Evolutionary conservation across 1,284 basidiomycete genomes (phyloP), one percentile per base, ranked within the genome.

Genomic region (Leccinum insolens): DNA sequence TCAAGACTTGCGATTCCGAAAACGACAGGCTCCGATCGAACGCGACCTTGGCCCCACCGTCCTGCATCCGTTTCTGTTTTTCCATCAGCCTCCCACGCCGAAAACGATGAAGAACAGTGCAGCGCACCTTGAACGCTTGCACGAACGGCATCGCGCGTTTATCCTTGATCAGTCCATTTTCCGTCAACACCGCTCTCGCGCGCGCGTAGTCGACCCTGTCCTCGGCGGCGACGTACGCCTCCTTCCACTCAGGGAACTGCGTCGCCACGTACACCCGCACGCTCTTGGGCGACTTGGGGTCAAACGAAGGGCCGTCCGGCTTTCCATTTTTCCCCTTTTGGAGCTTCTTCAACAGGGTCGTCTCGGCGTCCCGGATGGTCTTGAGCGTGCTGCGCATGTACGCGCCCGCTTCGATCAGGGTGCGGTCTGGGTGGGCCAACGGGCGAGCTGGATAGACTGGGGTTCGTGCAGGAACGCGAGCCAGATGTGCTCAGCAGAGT

Each of bases 401-500:
- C 12, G 84, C 83, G 20, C 90, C 90, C 0, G 92, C 84, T 73
- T 95, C 92, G 72, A 96, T 84, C 65, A 89, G 75, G 1, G 86
- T 74, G 7, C 78, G 82, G 7, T 83, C 78, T 7, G 89, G 87
- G 69, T 86, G 0, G 96, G 14, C 31, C 91, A 98, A 7, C 81
- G 83, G 2, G 96, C 96, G 34, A 83, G 80, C 80, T 99, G 97
- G 61, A 99, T 87, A 15, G 95, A 93, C 25, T 85, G 83, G 8
- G 88, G 82, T 71, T 92, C 88, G 70, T 91, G 88, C 69, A 98
- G 87, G 69, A 98, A 84, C 31, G 85, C 81, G 44, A 84, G 82
- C 92, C 94, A 97, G 73, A 99, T 87, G 83, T 97, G 94, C 78
- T 99, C 97, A 63, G 96, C 88, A 79, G 95, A 95, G 83, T 99